Evolutionary conservation across 352 stramenopile genomes (phyloP).

Genomic region (Phytopythium mirpurense): DNA sequence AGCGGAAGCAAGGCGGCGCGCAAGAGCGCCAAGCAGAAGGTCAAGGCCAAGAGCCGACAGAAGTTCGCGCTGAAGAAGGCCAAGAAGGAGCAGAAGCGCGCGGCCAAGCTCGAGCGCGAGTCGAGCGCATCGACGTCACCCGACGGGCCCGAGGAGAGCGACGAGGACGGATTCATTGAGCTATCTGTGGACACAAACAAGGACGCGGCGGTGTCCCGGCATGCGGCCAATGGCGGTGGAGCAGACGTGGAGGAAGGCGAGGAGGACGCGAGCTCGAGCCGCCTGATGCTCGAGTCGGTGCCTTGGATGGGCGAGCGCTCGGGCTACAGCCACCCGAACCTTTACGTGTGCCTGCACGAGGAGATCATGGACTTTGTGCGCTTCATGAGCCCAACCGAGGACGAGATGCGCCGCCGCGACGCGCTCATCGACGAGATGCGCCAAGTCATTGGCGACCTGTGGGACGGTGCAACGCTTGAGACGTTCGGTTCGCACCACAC

Average conservation of each 20-base stretch:
- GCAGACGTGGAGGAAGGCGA: conserved; percentile 21
- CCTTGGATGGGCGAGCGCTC: conserved; percentile 66
- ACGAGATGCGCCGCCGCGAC: conserved; percentile 70
- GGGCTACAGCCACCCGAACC: conserved; percentile 55
- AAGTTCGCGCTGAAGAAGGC: conserved; percentile 49
- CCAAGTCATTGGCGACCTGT: conserved; percentile 46
- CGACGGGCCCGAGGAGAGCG: conserved; percentile 16
- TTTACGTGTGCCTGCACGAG: conserved; percentile 91
- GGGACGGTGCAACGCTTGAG: conserved; percentile 60
- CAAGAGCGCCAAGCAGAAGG: conserved; percentile 49
- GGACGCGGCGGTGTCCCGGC: not conserved
- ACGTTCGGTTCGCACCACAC: conserved; percentile 93
- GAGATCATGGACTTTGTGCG: conserved; percentile 94
- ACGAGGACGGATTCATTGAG: conserved; percentile 52
- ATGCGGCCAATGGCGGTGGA: not conserved
- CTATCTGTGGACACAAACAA: conserved; percentile 15
- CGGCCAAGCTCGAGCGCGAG: conserved; percentile 1
- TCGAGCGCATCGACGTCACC: conserved; percentile 6
- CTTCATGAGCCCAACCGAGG: conserved; percentile 82
- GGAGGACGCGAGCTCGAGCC: conserved; percentile 14
- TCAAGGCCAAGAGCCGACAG: conserved; percentile 52
- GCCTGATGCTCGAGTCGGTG: conserved; percentile 38
- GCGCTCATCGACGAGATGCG: conserved; percentile 76
- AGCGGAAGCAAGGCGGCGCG: conserved; percentile 24
- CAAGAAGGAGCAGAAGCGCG: conserved; percentile 43